A percentile compares a stretch with the other conserved stretches of the same genome.
phyloP scores from a whole-genome alignment of 352 stramenopile genomes.

The Globisporangium cystogenes region DNA sequence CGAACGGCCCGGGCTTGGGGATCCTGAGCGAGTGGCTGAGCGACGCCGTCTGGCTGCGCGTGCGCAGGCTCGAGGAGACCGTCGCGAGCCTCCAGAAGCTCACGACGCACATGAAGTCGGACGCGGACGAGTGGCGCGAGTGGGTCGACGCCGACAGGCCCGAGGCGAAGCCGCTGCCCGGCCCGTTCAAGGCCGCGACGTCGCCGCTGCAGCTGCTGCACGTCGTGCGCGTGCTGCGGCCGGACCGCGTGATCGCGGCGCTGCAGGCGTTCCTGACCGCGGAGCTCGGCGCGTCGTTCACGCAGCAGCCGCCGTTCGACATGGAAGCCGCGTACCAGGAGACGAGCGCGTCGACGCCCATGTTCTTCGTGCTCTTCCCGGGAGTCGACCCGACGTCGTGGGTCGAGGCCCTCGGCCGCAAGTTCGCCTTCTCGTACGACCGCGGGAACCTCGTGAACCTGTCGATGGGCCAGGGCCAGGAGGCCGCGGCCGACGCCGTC shows the following conservation, averaged over 20 bases:
- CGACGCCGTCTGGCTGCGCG: slow-evolving; percentile 80
- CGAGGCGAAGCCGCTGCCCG: slow-evolving; percentile 87
- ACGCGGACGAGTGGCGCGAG: slow-evolving; percentile 94
- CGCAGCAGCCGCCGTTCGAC: slow-evolving; percentile 87
- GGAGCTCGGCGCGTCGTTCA: slow-evolving; percentile 48
- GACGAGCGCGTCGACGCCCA: slow-evolving; percentile 86
- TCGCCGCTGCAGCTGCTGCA: slow-evolving; percentile 65
- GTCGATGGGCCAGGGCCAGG: slow-evolving; percentile 89
- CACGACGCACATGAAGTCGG: slow-evolving; percentile 91
- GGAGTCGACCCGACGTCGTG: slow-evolving; percentile 85
- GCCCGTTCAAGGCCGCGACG: slow-evolving; percentile 51
- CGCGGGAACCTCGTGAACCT: slow-evolving; percentile 74
- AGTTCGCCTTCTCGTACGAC: slow-evolving; percentile 80
- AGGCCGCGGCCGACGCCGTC: slow-evolving; percentile 60
- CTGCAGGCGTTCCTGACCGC: slow-evolving; percentile 58
- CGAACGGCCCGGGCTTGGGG: slow-evolving; percentile 66
- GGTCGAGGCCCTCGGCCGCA: slow-evolving; percentile 79
- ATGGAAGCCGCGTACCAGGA: slow-evolving; percentile 85
- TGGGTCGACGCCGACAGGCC: slow-evolving; percentile 93
- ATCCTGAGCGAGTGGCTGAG: slow-evolving; percentile 91
- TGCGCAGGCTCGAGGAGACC: slow-evolving; percentile 88
- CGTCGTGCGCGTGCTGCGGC: slow-evolving; percentile 74
- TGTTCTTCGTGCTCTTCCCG: slow-evolving; percentile 91
- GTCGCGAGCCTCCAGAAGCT: slow-evolving; percentile 89
- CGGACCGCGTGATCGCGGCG: slow-evolving; percentile 77